Evolutionary conservation across 1,139 yeast genomes (phyloP), one percentile per base, ranked within the genome.

Genomic region (Kodamaea sp.): DNA sequence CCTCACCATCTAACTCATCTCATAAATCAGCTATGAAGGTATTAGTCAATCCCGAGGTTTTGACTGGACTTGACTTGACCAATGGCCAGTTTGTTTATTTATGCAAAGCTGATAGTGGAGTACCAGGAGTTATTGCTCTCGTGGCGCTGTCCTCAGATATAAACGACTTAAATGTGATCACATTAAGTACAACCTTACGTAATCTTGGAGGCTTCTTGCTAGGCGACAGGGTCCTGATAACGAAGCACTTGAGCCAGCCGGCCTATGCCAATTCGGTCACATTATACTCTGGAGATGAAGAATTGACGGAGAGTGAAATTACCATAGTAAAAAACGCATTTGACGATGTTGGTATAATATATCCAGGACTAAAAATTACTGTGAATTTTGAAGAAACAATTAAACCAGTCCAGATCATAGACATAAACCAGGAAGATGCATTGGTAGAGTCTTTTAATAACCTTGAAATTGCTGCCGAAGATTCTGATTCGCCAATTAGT

Each of bases 161-260:
- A 8, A 51, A 60, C 7, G 67, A 75, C 13, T 47, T 56, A n/a
- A 78, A 81, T 45, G 78, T 83, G 4, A 57, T 84, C 2, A 67
- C 71, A 29, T 46, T 87, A 1, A 73, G 88, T 2, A 43, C 60
- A 1, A 47, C 65, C 4, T 55, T 78, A 28, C 61, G 94, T 39
- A 55, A 63, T 2, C 62, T 81, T 14, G 73, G 77, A 1, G 85
- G 83, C 7, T 51, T 84, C 4, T 55, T 84, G 6, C 63, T 84
- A 8, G 97, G 97, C 19, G 96, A 88, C 48, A 62, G 96, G 38
- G 61, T 86, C 1, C 63, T 63, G 15, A 47, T 89, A 0, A 52
- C 53, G 7, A 80, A 71, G 46, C 61, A 65, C 21, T 41, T 56
- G 2, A 47, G 54, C 3, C 83, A 78, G 37, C 88, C 88, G 3